A percentile compares a stretch with the other conserved stretches of the same genome.
phyloP scores from a whole-genome alignment of 805 yeast genomes.

The Saturnispora halmiae region DNA sequence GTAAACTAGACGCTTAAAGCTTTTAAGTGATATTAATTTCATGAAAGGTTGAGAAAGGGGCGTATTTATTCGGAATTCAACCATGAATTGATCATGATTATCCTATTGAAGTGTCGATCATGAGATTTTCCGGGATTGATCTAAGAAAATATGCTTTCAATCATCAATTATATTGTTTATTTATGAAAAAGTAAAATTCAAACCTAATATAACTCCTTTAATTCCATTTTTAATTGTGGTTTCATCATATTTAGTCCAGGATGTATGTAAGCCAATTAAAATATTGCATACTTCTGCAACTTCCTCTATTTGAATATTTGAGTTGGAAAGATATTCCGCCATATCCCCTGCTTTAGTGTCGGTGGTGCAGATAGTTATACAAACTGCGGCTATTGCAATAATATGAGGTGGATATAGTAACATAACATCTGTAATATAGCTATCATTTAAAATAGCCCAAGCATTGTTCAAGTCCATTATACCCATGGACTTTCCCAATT shows the following conservation, averaged over 20 bases:
- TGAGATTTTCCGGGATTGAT: no score
- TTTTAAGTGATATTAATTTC: no score
- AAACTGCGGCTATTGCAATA: slow-evolving; percentile 73
- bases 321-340: slow-evolving; percentile 30
- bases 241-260: slow-evolving; percentile 7
- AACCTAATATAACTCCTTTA: background rate
- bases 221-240: slow-evolving; percentile 1
- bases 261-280: slow-evolving; percentile 1
- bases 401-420: slow-evolving; percentile 83
- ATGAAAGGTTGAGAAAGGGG: no score
- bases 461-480: slow-evolving; percentile 63
- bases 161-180: background rate
- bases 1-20: no score
- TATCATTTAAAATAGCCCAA: slow-evolving; percentile 87
- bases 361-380: slow-evolving; percentile 41
- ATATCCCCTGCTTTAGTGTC: slow-evolving; percentile 6
- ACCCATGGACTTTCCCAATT: slow-evolving; percentile 31
- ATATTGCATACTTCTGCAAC: slow-evolving; percentile 7
- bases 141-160: background rate
- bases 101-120: no score
- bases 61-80: no score
- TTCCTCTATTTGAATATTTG: slow-evolving; percentile 27
- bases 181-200: background rate
- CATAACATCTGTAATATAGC: slow-evolving; percentile 80
- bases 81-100: no score